phyloP scores from a whole-genome alignment of 345 rosid species.

The Pugionium cornutum region DNA sequence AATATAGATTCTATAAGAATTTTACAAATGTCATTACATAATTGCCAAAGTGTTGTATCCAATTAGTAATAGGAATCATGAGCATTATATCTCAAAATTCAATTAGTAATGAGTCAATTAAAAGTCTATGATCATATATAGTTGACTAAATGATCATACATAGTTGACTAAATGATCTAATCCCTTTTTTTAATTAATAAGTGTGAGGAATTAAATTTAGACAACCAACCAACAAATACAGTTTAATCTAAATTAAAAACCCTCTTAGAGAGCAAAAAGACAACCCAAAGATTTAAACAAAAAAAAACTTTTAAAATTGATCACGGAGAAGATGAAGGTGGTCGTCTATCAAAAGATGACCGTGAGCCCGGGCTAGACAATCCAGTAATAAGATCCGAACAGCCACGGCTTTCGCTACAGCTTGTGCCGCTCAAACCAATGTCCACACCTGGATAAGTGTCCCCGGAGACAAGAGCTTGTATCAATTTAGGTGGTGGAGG shows the following conservation, averaged over 20 bases:
- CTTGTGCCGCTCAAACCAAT: slow-evolving; percentile 41
- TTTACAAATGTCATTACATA: no score
- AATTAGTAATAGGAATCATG: not conserved
- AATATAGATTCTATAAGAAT: no score
- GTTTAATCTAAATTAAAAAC: slow-evolving; percentile 9
- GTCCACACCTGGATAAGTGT: slow-evolving; percentile 63
- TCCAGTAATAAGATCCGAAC: slow-evolving; percentile 45
- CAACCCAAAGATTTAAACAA: not conserved
- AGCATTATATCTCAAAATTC: not conserved
- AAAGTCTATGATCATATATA: not conserved
- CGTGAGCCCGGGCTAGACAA: slow-evolving; percentile 52
- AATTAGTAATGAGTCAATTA: not conserved
- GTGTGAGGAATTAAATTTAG: no score
- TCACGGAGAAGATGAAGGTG: slow-evolving; percentile 40
- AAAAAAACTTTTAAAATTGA: not conserved
- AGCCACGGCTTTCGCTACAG: slow-evolving; percentile 38
- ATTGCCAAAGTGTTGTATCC: no score
- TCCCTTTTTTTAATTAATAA: not conserved
- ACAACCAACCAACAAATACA: slow-evolving; percentile 12
- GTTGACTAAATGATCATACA: not conserved
- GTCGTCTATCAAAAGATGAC: slow-evolving; percentile 48
- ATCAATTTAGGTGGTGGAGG: slow-evolving; percentile 81
- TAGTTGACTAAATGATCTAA: not conserved
- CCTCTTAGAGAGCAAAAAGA: slow-evolving; percentile 25
- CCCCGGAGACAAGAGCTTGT: slow-evolving; percentile 79